Base-by-base conservation (phyloP, 345 rosid genomes). In the Brassica incana region DNA sequence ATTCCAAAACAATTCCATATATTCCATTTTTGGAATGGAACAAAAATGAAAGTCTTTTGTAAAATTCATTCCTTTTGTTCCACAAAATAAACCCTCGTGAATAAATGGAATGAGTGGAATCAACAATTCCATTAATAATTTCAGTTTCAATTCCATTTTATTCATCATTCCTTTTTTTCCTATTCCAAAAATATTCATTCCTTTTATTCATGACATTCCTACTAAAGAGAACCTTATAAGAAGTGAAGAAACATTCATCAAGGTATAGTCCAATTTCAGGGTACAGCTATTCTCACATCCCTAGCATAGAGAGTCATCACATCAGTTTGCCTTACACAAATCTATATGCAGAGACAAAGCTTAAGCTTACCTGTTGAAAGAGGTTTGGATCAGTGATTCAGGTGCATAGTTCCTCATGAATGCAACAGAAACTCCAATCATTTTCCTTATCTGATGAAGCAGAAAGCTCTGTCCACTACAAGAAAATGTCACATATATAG, bases 391-490 rank as follows among this genome's bases (percentile, higher is more conserved):
- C 80, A 92, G 48, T 20, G 91, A 84, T 84, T 91, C 94, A 0
- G 94, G 80, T 35, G 99, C 88, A 58, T 86, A 91, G 74, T 90
- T 86, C 85, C 99, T 90, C 92, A 89, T 88, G 67, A 93, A 70
- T 8, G 96, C 93, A 77, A 95, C 96, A 0, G 93, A 91, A 70
- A 91, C 91, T 66, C 99, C 98, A 0, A 95, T 88, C 99, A 93
- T 88, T 77, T 95, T 95, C 50, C 98, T 78, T 36, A 93, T 93
- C 79, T 95, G 99, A 84, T 95, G 99, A 89, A 95, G 98, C 99
- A 95, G 93, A 83, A 95, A 93, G 84, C 99, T 93, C 87, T 95
- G 99, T 23, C 98, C 99, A 27, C 18, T 18, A 18, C 18, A 18
- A 18, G 18, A 18, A 18, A 18, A 18, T 18, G 0, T 18, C 18